Evolutionary conservation across 2,329 filamentous ascomycete genomes (phyloP).

Genomic region (Fusarium neocosmosporiellum): DNA sequence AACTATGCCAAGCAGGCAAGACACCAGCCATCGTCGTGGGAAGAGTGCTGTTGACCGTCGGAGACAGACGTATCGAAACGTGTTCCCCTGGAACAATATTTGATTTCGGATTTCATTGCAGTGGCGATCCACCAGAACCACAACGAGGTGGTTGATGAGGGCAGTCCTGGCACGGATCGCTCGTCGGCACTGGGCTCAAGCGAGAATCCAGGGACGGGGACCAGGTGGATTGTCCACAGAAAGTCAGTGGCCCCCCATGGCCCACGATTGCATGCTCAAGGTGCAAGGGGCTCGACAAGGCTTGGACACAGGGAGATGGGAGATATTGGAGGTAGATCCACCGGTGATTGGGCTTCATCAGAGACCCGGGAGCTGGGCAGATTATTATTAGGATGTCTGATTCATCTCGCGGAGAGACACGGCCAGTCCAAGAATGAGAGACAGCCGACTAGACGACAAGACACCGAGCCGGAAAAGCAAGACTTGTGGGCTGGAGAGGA

Average conservation of each 20-base stretch:
- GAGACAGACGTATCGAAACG: slow-evolving; percentile 35
- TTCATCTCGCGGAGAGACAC: slow-evolving; percentile 11
- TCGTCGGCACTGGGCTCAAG: slow-evolving; percentile 39
- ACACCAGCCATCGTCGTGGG: slow-evolving; percentile 4
- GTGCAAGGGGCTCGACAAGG: slow-evolving; percentile 37
- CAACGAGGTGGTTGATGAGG: slow-evolving; percentile 38
- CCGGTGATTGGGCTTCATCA: slow-evolving; percentile 31
- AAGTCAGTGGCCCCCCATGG: slow-evolving; percentile 24
- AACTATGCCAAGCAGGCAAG: slow-evolving; percentile 7
- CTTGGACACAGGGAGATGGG: slow-evolving; percentile 33
- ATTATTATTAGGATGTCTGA: slow-evolving; percentile 25
- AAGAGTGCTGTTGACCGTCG: slow-evolving; percentile 15
- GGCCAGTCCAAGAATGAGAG: slow-evolving; percentile 8
- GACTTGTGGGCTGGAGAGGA: neutral
- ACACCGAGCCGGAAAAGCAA: neutral
- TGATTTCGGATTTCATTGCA: slow-evolving; percentile 30
- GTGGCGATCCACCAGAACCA: slow-evolving; percentile 40
- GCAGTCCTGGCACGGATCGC: slow-evolving; percentile 38
- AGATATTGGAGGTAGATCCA: slow-evolving; percentile 14
- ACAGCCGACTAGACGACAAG: slow-evolving; percentile 15
- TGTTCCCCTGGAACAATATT: slow-evolving; percentile 35
- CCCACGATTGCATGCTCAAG: slow-evolving; percentile 17
- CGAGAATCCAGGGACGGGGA: slow-evolving; percentile 36
- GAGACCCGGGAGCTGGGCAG: slow-evolving; percentile 18
- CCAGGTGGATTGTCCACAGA: slow-evolving; percentile 35